Base-by-base conservation (phyloP, 257 asterid species). In the Jacaranda mimosifolia region DNA sequence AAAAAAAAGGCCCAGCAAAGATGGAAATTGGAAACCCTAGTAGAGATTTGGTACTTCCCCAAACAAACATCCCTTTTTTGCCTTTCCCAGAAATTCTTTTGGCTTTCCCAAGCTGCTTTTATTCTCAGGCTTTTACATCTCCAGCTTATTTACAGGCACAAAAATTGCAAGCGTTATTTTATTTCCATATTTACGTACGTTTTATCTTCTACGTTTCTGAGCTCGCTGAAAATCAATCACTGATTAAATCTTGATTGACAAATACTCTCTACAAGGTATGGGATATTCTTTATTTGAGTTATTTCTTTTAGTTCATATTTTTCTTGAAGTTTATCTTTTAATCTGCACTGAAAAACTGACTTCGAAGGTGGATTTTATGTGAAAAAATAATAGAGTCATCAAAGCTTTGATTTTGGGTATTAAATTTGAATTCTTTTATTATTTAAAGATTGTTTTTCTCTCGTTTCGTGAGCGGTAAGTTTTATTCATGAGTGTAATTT, bases 1-100 rank as follows among this genome's bases (percentile, higher is more conserved):
- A 17, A 45, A 15, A 12, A 53, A 55, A 10, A 58, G 58, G 74
- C 67, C 70, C 86, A 70, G 74, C 60, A 57, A 66, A 63, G n/a
- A 68, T 19, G 70, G 77, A 79, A 82, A 70, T 80, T 77, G 42
- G 83, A 81, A 86, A 86, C 85, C 90, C 88, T 83, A 85, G 67
- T 83, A 85, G 67, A 17, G 59, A 71, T 64, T 65, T 48, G 55
- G 72, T 66, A 18, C 46, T 73, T 53, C 78, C 69, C 45, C 19
- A 51, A 68, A 66, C 85, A 73, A 63, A 83, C 84, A 81, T 79
- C 60, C 82, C 21, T 42, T 49, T 55, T 65, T 74, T 45, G 26
- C 75, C 72, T 72, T 72, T 49, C 78, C 84, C 77, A 52, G 53
- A 81, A 72, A 70, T 59, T 68, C 80, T 32, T 70, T 68, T 72